Conservation (phyloP, 176 grass and related monocot species). For the Typha latifolia region DNA sequence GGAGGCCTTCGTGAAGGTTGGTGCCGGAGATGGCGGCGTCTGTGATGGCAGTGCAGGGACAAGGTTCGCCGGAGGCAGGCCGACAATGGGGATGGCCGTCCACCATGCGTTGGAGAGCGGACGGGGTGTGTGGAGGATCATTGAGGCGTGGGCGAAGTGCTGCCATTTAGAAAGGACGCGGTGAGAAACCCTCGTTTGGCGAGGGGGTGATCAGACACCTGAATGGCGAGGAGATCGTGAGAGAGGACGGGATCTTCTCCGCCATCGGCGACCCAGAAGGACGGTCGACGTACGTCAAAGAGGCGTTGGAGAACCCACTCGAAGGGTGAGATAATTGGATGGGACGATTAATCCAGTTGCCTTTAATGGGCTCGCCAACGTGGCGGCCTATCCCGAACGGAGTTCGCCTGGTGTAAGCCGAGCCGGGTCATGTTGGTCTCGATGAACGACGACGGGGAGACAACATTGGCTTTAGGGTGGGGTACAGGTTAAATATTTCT, state of each 20-base stretch:
- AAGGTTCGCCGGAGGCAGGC: neutral
- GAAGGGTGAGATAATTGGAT: conserved; percentile 7
- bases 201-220: conserved; percentile 19
- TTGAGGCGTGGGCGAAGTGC: conserved; percentile 30
- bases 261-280: conserved; percentile 22
- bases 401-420: conserved; percentile 40
- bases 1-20: conserved; percentile 14
- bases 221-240: conserved; percentile 9
- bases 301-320: conserved; percentile 26
- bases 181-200: conserved; percentile 23
- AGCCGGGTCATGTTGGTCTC: conserved; percentile 38
- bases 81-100: conserved; percentile 21
- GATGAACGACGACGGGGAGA: conserved; percentile 42
- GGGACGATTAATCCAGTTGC: conserved; percentile 6
- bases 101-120: conserved; percentile 36
- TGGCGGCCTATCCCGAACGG: conserved; percentile 28
- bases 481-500: conserved; percentile 22
- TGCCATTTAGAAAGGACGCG: neutral
- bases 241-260: neutral
- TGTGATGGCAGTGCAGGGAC: conserved; percentile 45
- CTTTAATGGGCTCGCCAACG: conserved; percentile 16
- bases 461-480: conserved; percentile 25
- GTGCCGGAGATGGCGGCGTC: conserved; percentile 27
- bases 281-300: neutral
- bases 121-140: conserved; percentile 31